Conservation (phyloP, 2,329 filamentous ascomycete genomes). For the Verticillium isaacii region DNA sequence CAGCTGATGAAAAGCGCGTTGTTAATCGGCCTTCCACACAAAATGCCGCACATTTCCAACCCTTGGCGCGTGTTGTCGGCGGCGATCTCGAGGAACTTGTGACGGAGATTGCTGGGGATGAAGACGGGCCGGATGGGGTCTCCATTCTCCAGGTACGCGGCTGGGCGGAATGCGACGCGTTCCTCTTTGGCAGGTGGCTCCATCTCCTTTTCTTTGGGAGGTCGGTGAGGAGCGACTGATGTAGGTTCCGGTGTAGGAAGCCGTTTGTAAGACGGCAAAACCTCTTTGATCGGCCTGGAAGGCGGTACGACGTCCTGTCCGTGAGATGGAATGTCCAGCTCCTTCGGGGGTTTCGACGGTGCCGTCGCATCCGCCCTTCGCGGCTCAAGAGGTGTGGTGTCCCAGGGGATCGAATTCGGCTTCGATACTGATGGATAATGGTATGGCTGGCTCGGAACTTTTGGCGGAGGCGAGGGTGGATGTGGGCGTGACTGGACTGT, state of each 20-base stretch:
- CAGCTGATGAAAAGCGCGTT: constrained; percentile 90
- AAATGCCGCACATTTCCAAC: constrained; percentile 90
- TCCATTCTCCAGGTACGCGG: constrained; percentile 86
- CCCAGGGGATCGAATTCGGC: constrained; percentile 43
- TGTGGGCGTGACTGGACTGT: constrained; percentile 4
- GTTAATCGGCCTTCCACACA: constrained; percentile 85
- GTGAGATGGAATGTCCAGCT: constrained; percentile 10
- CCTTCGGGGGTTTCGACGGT: constrained; percentile 27
- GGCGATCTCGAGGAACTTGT: constrained; percentile 70
- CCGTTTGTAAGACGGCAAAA: constrained; percentile 4
- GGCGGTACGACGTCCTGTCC: constrained; percentile 1
- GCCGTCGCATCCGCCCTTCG: constrained; percentile 18
- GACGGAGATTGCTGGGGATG: constrained; percentile 70
- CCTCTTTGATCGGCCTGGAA: constrained; percentile 7
- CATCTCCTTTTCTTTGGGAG: constrained; percentile 27
- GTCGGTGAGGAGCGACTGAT: constrained; percentile 21
- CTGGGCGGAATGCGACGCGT: constrained; percentile 73
- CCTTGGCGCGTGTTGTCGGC: constrained; percentile 72
- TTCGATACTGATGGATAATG: constrained; percentile 54
- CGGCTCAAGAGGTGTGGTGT: constrained; percentile 17
- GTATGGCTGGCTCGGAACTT: constrained; percentile 28
- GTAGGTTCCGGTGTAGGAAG: background rate
- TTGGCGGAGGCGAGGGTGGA: constrained; percentile 9
- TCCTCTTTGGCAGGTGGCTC: constrained; percentile 39
- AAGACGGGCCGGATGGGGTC: constrained; percentile 83